Base-by-base conservation (phyloP, 2,329 filamentous ascomycete genomes). In the Alternaria sp. region DNA sequence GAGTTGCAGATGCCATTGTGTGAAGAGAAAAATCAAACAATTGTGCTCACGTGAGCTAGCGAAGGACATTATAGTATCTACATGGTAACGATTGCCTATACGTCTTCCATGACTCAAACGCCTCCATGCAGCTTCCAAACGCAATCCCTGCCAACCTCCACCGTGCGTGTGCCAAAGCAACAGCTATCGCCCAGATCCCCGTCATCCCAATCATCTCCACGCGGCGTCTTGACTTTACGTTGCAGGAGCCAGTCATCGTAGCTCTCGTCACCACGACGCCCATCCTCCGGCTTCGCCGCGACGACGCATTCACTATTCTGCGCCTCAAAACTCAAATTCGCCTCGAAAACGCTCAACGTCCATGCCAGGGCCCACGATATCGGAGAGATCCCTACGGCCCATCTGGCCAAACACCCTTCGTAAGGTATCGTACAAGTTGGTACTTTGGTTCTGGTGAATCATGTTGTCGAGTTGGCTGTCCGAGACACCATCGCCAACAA, bases 381-480 rank as follows among this genome's bases (percentile, higher is more conserved):
- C 93, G 3, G 90, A 90, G 73, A 99, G 77, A 79, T 99, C 95
- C 56, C 92, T 83, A 57, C 95, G 82, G 2, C 90, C 90, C 95
- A 99, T 98, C 80, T 96, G 92, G 9, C 89, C 93, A 78, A 99
- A 98, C n/a, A 98, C 95, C 60, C 96, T 84, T 62, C 94, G 83
- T 62, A 99, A 81, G 11, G 96, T 99, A 77, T 99, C 96, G 78
- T 97, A 97, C 58, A 99, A 81, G 72, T 97, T 99, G 49, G 93
- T 97, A 82, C 92, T 97, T 76, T 96, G 89, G 79, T 99, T 99
- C 82, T 98, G 94, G 51, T 90, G 90, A 54, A 96, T 90, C 88
- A 97, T 93, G 60, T 90, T 85, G 73, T 97, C 91, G 21, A 97
- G 83, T 66, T 91, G 88, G 56, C 86, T 87, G 70, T 97, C 93